Evolutionary conservation across 495 filamentous ascomycete species (phyloP).

Genomic region (Aspergillus steynii): DNA sequence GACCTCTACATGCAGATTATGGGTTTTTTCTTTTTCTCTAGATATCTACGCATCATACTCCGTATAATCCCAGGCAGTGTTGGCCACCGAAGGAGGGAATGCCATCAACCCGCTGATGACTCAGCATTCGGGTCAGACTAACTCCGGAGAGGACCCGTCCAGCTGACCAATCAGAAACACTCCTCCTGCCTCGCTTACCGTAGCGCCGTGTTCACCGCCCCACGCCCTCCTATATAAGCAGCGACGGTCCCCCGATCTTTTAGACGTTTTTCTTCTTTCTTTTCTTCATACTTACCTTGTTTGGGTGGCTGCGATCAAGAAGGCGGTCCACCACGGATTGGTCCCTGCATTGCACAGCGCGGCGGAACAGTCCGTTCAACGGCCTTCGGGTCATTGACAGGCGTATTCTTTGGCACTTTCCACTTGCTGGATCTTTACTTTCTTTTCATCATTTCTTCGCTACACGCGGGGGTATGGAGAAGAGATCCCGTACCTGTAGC

Average conservation of each 20-base stretch:
- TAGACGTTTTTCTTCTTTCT: constrained; percentile 44
- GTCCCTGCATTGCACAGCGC: constrained; percentile 79
- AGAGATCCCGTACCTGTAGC: constrained; percentile 25
- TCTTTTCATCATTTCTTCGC: constrained; percentile 56
- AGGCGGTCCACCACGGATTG: constrained; percentile 57
- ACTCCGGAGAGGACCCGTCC: no score
- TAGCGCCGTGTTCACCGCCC: constrained; percentile 29
- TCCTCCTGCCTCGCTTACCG: constrained; percentile 58
- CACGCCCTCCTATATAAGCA: constrained; percentile 28
- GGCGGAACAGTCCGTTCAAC: constrained; percentile 64
- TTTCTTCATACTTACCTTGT: constrained; percentile 78
- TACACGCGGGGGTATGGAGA: constrained; percentile 51
- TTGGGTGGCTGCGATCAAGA: constrained; percentile 63
- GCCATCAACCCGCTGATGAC: no score
- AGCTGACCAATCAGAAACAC: constrained; percentile 59
- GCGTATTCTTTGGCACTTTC: constrained; percentile 69
- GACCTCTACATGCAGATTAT: no score
- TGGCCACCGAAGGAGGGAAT: no score
- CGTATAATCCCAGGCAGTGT: no score
- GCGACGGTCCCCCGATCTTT: constrained; percentile 20
- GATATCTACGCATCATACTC: no score
- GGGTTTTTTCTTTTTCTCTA: no score
- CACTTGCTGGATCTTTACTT: constrained; percentile 33
- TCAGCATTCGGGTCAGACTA: no score
- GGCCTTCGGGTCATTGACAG: constrained; percentile 68